phyloP scores from a whole-genome alignment of 176 grass and related monocot genomes.

The Oryza brachyantha region DNA sequence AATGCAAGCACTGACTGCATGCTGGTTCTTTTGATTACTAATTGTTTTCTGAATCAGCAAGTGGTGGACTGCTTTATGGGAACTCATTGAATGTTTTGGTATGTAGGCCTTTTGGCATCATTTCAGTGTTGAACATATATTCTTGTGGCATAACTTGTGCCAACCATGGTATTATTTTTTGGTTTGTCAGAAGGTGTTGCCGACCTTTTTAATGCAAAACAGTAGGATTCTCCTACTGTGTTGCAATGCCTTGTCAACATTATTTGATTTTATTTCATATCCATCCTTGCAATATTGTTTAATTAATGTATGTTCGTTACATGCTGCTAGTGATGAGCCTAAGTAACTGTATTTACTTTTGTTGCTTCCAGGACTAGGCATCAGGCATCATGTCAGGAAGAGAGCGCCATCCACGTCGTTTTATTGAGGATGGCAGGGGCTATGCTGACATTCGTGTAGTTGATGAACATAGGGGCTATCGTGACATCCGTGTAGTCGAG shows the following conservation, averaged over 20 bases:
- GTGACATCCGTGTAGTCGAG: background rate
- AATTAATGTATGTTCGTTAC: background rate
- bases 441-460: conserved; percentile 13
- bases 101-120: background rate
- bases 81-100: background rate
- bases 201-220: background rate
- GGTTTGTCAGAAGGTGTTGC: background rate
- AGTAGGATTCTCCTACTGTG: background rate
- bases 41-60: background rate
- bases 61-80: background rate
- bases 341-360: conserved; percentile 6
- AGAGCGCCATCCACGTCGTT: conserved; percentile 41
- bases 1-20: background rate
- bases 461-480: conserved; percentile 31
- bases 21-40: background rate
- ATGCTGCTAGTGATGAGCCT: background rate
- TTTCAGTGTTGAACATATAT: background rate
- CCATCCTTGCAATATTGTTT: background rate
- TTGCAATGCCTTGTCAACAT: background rate
- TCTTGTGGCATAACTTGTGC: background rate
- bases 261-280: background rate
- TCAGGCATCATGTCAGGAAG: conserved; percentile 50
- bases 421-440: conserved; percentile 30
- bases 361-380: conserved; percentile 7
- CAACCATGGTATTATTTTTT: background rate